phyloP scores from a whole-genome alignment of 1,139 yeast species.

The Taphrina pruni region DNA sequence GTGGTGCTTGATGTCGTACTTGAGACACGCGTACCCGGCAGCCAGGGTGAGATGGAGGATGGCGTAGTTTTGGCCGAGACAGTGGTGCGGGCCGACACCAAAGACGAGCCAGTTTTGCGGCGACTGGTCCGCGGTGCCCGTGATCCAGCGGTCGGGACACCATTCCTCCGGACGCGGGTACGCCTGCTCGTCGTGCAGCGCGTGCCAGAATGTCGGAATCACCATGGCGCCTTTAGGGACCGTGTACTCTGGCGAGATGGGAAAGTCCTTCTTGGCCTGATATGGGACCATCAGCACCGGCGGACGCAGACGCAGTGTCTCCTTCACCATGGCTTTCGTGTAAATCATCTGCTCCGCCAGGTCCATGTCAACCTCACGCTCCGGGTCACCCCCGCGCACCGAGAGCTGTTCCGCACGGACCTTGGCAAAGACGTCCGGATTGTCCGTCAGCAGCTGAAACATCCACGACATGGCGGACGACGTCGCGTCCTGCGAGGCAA shows the following conservation, averaged over 20 bases:
- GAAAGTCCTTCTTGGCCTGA: conserved; percentile 83
- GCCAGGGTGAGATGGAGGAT: conserved; percentile 85
- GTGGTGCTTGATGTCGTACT: conserved; percentile 79
- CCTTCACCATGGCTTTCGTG: conserved; percentile 88
- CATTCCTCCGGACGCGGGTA: conserved; percentile 92
- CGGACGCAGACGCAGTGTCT: conserved; percentile 90
- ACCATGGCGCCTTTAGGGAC: conserved; percentile 98
- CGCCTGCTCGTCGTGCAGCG: conserved; percentile 95
- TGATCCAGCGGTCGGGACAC: conserved; percentile 93
- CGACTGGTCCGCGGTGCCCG: conserved; percentile 59
- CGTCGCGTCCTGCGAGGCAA: conserved; percentile 98
- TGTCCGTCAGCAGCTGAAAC: conserved; percentile 92
- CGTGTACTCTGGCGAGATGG: conserved; percentile 78
- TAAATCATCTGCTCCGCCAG: conserved; percentile 84
- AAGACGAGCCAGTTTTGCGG: conserved; percentile 94
- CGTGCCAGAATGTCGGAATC: conserved; percentile 92
- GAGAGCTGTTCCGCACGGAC: conserved; percentile 88
- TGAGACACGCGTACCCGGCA: conserved; percentile 85
- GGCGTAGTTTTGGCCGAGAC: conserved; percentile 93
- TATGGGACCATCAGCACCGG: conserved; percentile 98
- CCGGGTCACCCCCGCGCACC: conserved; percentile 78
- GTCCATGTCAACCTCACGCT: conserved; percentile 65
- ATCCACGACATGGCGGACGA: conserved; percentile 98
- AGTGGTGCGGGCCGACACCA: conserved; percentile 96
- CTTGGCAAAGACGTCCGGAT: conserved; percentile 85